phyloP scores from a whole-genome alignment of 2,329 filamentous ascomycete species.

The Dichotomopilus funicola region DNA sequence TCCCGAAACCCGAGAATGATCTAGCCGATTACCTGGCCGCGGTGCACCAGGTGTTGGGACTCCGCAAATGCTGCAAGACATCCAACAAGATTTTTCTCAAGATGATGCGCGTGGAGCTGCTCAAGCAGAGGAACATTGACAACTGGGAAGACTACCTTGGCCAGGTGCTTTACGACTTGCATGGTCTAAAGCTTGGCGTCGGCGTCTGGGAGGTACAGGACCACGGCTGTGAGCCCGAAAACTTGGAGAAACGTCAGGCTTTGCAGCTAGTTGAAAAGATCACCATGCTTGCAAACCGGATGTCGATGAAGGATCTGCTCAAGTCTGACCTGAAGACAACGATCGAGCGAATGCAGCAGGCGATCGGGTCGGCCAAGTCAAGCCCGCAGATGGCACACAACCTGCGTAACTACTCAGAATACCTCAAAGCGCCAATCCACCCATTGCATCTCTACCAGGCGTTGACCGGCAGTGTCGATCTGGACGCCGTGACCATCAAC shows the following conservation, averaged over 20 bases:
- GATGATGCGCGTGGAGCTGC: slow-evolving; percentile 78
- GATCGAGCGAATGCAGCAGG: slow-evolving; percentile 88
- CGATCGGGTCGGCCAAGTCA: slow-evolving; percentile 71
- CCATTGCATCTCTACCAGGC: slow-evolving; percentile 73
- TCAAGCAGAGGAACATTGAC: slow-evolving; percentile 67
- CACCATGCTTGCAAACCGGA: slow-evolving; percentile 69
- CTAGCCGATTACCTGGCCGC: slow-evolving; percentile 72
- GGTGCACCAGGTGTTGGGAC: slow-evolving; percentile 76
- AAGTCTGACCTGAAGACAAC: slow-evolving; percentile 86
- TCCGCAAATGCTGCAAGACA: slow-evolving; percentile 76
- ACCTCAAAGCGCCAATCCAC: slow-evolving; percentile 76
- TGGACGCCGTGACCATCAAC: slow-evolving; percentile 65
- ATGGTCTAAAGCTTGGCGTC: slow-evolving; percentile 70
- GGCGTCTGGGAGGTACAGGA: slow-evolving; percentile 63
- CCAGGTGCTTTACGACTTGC: slow-evolving; percentile 76
- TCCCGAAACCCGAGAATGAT: slow-evolving; percentile 62
- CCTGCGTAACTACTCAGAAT: slow-evolving; percentile 71
- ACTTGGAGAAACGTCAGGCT: slow-evolving; percentile 73
- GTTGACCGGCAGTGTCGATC: slow-evolving; percentile 68
- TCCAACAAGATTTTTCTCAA: slow-evolving; percentile 85
- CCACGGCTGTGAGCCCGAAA: slow-evolving; percentile 71
- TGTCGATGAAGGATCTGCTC: slow-evolving; percentile 83
- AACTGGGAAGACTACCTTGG: slow-evolving; percentile 82
- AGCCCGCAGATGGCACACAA: slow-evolving; percentile 82
- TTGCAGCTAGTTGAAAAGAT: slow-evolving; percentile 78